Evolutionary conservation across 352 stramenopile genomes (phyloP), one percentile per base, ranked within the genome.

Genomic region (Pythium apleroticum): DNA sequence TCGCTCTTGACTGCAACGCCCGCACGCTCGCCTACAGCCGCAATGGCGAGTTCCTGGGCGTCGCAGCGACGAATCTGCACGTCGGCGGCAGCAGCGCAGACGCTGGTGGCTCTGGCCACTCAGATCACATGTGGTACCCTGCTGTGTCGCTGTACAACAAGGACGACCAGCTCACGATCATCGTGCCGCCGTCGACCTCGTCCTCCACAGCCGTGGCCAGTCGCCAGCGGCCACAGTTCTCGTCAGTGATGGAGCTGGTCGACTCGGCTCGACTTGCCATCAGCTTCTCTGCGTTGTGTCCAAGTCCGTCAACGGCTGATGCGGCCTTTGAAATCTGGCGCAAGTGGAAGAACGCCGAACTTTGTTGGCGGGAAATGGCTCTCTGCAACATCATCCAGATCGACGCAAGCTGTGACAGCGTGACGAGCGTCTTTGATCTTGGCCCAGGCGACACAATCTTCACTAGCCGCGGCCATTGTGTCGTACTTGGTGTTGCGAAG

Each of bases 131-230:
- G 48, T 91, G 83, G 83, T 97, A 88, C 56, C 91, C 91, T 11
- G 90, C 91, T 9, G 84, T 98, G 48, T 97, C 89, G 3, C 73
- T 98, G 68, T 98, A 98, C 68, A 97, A 98, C 72, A 97, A 96
- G 62, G 88, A 93, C 46, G 89, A 97, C 52, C 83, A 91, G 49
- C 54, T 97, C 17, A 94, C 86, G 10, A 52, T 97, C 19, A 69
- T 93, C 6, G 80, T 80, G 25, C 74, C 81, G 25, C 52, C 62
- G 14, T 35, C 24, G 22, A 22, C 14, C 14, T 56, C 17, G 12
- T 33, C 54, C 1, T 17, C 53, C 45, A 5, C 28, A 31, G 14
- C 27, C 55, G 37, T 27, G 57, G 30, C 48, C 49, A 19, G 9
- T 17, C 37, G 45, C 15, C 54, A 56, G 14, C 52, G 31, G 15